phyloP scores from a whole-genome alignment of 495 filamentous ascomycete species.

The Penicillium canariense region DNA sequence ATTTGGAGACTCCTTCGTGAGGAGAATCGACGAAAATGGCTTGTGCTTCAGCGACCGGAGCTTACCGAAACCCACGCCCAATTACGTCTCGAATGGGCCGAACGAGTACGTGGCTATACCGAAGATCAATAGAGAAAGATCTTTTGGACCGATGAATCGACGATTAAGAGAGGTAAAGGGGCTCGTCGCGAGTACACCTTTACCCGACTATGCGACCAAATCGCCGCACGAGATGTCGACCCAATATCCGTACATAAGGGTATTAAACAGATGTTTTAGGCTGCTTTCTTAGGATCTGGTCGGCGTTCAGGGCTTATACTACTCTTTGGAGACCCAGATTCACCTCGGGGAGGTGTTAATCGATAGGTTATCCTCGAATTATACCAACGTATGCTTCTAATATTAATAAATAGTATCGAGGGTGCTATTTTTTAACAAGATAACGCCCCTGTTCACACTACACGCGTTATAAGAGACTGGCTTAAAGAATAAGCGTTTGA shows the following conservation, averaged over 20 bases:
- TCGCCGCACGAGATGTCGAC: not conserved
- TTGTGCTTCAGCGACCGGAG: too few relatives aligned
- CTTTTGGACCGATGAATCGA: not conserved
- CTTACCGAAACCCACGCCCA: too few relatives aligned
- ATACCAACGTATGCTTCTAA: constrained; percentile 5
- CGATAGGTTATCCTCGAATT: constrained; percentile 5
- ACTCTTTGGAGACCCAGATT: constrained; percentile 6
- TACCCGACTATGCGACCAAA: not conserved
- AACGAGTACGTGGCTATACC: too few relatives aligned
- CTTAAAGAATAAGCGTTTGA: not conserved
- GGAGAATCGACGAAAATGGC: too few relatives aligned
- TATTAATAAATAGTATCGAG: not conserved
- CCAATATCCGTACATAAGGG: too few relatives aligned
- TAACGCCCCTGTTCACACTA: constrained; percentile 17
- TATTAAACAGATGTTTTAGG: constrained; percentile 19
- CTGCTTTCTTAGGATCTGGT: constrained; percentile 12
- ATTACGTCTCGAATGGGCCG: too few relatives aligned
- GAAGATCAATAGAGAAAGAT: not conserved
- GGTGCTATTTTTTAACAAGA: constrained; percentile 15
- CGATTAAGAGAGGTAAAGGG: not conserved
- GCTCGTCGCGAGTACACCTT: not conserved
- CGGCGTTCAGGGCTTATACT: constrained; percentile 7
- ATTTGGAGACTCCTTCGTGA: too few relatives aligned
- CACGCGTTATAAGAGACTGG: constrained; percentile 5
- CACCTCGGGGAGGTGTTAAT: constrained; percentile 4